Evolutionary conservation across 2,329 filamentous ascomycete species (phyloP).

Genomic region (Myotisia sp.): DNA sequence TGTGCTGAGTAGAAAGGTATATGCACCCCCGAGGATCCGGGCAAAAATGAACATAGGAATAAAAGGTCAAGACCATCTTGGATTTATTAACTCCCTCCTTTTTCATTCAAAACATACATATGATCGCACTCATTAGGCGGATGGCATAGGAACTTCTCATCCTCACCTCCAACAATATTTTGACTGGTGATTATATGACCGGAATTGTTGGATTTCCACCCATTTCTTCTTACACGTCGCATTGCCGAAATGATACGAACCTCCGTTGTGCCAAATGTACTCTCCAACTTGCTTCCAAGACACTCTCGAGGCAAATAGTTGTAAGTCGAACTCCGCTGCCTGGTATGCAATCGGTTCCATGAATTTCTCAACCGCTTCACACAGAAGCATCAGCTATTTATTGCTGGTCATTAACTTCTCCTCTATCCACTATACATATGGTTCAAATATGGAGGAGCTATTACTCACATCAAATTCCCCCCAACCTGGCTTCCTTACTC

Average conservation of each 20-base stretch:
- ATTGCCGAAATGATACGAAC: conserved; percentile 46
- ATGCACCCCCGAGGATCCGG: no score
- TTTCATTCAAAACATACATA: no score
- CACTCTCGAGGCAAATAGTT: conserved; percentile 28
- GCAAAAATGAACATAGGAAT: no score
- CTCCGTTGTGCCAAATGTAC: conserved; percentile 38
- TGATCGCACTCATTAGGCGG: no score
- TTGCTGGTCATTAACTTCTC: background rate
- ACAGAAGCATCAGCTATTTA: conserved; percentile 26
- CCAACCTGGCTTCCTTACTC: conserved; percentile 35
- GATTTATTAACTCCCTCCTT: no score
- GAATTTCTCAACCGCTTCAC: conserved; percentile 24
- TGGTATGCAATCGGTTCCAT: conserved; percentile 11
- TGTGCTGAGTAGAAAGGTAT: no score
- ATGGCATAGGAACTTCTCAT: no score
- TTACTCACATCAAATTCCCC: conserved; percentile 29
- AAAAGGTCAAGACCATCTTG: no score
- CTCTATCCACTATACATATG: background rate
- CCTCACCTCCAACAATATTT: no score
- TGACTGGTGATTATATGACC: conserved; percentile 10
- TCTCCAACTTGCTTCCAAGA: conserved; percentile 47
- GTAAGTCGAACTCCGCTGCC: conserved; percentile 2
- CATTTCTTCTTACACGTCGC: conserved; percentile 51
- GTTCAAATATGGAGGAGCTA: background rate
- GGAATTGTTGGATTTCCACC: conserved; percentile 30